phyloP scores from a whole-genome alignment of 2,329 filamentous ascomycete genomes.

The Talaromyces albobiverticillius region DNA sequence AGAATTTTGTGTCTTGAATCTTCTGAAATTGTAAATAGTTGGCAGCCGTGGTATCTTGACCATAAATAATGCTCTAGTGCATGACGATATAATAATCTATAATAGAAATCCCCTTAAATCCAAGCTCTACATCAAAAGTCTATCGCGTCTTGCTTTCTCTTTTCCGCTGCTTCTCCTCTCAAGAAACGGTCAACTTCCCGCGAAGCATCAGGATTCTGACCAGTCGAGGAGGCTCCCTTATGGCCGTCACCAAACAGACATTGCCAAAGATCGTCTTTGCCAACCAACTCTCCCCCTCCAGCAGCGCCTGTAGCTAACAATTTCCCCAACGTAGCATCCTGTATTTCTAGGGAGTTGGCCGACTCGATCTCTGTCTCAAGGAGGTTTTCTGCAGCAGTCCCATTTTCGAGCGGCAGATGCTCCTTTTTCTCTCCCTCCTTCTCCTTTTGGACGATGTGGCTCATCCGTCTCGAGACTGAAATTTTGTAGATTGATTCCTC shows the following conservation, averaged over 20 bases:
- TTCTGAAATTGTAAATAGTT: no score
- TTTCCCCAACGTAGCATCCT: constrained; percentile 67
- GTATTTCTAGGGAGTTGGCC: constrained; percentile 80
- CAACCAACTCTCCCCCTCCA: constrained; percentile 74
- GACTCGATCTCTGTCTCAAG: constrained; percentile 69
- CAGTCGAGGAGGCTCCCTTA: constrained; percentile 24
- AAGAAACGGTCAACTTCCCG: constrained; percentile 50
- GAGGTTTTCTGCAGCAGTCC: constrained; percentile 25
- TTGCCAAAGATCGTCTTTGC: constrained; percentile 77
- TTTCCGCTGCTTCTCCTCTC: constrained; percentile 55
- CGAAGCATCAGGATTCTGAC: constrained; percentile 27
- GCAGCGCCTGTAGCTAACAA: constrained; percentile 65
- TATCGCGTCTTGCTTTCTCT: constrained; percentile 26
- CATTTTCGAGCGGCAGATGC: constrained; percentile 23
- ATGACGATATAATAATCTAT: no score
- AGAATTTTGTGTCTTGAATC: no score
- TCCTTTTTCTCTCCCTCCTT: constrained; percentile 36
- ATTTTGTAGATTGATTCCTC: constrained; percentile 90
- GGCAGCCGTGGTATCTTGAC: no score
- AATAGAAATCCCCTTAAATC: no score
- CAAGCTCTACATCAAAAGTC: neutral
- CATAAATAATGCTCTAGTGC: no score
- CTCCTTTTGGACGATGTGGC: constrained; percentile 63
- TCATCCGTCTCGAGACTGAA: constrained; percentile 72
- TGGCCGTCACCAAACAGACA: constrained; percentile 71